Evolutionary conservation across 2,329 filamentous ascomycete species (phyloP).

Genomic region (Catunica adiposa): DNA sequence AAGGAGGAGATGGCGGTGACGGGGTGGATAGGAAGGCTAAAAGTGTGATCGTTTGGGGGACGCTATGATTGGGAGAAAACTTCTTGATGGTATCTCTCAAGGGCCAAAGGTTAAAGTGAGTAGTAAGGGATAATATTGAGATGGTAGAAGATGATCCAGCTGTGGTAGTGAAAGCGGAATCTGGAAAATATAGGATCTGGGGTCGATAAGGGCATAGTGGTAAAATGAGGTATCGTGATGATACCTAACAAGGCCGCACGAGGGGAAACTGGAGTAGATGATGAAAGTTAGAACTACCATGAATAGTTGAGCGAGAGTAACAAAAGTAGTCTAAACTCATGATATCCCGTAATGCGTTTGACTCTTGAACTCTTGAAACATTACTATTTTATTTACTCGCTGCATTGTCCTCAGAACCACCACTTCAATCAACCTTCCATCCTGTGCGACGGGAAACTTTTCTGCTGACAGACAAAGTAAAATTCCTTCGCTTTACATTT

Average conservation of each 20-base stretch:
- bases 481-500: slow-evolving; percentile 35
- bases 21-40: background rate
- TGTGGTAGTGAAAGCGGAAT: slow-evolving; percentile 41
- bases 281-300: no score
- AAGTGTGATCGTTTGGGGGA: background rate
- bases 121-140: slow-evolving; percentile 30
- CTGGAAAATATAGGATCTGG: slow-evolving; percentile 34
- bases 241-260: slow-evolving; percentile 34
- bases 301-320: no score
- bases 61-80: background rate
- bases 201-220: slow-evolving; percentile 35
- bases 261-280: slow-evolving; percentile 29
- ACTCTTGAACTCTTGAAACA: slow-evolving; percentile 27
- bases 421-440: slow-evolving; percentile 40
- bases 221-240: slow-evolving; percentile 35
- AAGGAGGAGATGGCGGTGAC: background rate
- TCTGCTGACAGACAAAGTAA: slow-evolving; percentile 28
- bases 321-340: slow-evolving; percentile 24
- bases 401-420: slow-evolving; percentile 35
- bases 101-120: background rate
- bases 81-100: background rate
- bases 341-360: slow-evolving; percentile 36
- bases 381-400: slow-evolving; percentile 27
- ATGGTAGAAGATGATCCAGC: slow-evolving; percentile 30
- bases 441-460: slow-evolving; percentile 27